These are phyloP conservation scores for Periglandula ipomoeae DNA, from an alignment of 2,329 filamentous ascomycete genomes.

Conservation along the genomic window DNA sequence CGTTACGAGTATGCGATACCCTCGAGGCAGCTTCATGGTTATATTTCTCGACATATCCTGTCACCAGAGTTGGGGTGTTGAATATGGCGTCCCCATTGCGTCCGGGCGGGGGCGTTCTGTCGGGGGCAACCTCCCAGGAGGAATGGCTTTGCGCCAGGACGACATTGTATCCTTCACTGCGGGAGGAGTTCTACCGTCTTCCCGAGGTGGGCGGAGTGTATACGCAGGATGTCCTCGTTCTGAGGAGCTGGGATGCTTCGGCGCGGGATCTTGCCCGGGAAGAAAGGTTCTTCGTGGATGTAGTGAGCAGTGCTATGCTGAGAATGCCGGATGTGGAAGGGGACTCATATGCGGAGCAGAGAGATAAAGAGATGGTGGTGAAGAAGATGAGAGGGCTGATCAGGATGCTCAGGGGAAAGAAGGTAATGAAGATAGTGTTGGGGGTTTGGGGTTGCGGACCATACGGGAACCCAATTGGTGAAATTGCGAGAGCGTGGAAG, in stretches of 20 bases:
- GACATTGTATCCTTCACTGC: conserved; percentile 2
- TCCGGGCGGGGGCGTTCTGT: conserved; percentile 52
- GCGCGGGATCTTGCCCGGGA: conserved; percentile 16
- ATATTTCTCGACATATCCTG: neutral
- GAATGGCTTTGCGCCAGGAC: conserved; percentile 45
- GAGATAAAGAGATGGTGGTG: conserved; percentile 40
- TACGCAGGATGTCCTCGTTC: conserved; percentile 45
- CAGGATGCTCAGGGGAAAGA: conserved; percentile 37
- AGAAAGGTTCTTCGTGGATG: conserved; percentile 51
- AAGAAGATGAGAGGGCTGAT: conserved; percentile 50
- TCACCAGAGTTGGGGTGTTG: conserved; percentile 37
- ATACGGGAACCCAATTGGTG: conserved; percentile 50
- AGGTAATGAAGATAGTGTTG: conserved; percentile 41
- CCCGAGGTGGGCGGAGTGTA: conserved; percentile 41
- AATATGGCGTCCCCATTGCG: conserved; percentile 56
- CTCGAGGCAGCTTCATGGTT: conserved; percentile 36
- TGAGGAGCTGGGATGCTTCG: conserved; percentile 29
- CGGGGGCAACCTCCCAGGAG: conserved; percentile 51
- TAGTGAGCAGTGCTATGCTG: conserved; percentile 49
- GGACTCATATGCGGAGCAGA: conserved; percentile 32
- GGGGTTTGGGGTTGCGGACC: conserved; percentile 59
- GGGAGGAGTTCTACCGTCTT: conserved; percentile 49
- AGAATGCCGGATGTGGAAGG: conserved; percentile 43
- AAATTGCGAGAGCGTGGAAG: conserved; percentile 46
- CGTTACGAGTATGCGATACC: conserved; percentile 40